phyloP scores from a whole-genome alignment of 1,284 basidiomycete species.

The Filobasidium uniguttulatum region DNA sequence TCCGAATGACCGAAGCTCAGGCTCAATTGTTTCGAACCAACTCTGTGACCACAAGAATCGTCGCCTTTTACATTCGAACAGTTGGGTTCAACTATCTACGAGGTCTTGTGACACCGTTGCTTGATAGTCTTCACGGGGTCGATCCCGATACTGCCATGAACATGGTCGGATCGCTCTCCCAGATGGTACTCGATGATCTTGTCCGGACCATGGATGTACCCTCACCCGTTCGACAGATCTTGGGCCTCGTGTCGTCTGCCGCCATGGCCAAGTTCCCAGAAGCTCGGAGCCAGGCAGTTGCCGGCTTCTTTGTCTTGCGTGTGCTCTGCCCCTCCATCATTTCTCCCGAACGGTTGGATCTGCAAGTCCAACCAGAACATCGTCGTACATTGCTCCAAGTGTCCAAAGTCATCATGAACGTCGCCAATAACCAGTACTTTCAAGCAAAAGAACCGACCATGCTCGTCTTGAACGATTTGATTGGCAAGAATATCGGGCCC shows the following conservation, averaged over 20 bases:
- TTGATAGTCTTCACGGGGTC: neutral
- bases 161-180: neutral
- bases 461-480: conserved; percentile 63
- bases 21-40: conserved; percentile 71
- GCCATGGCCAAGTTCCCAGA: conserved; percentile 49
- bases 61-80: conserved; percentile 68
- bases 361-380: conserved; percentile 55
- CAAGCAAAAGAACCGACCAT: conserved; percentile 71
- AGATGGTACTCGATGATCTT: conserved; percentile 3
- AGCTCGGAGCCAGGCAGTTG: conserved; percentile 69
- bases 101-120: conserved; percentile 1
- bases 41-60: conserved; percentile 65
- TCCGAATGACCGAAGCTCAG: conserved; percentile 58
- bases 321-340: conserved; percentile 63
- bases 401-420: conserved; percentile 79
- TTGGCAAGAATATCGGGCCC: conserved; percentile 59
- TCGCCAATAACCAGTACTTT: conserved; percentile 85
- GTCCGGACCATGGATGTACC: conserved; percentile 6
- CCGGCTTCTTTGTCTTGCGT: conserved; percentile 82
- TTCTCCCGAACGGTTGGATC: conserved; percentile 66
- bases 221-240: conserved; percentile 3
- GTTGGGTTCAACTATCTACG: conserved; percentile 44
- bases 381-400: conserved; percentile 69
- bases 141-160: neutral
- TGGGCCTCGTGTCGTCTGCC: conserved; percentile 4